A percentile compares a stretch with the other conserved stretches of the same genome.
Evolutionary conservation across 164 flowering plant genomes (phyloP).

Genomic region (Magnolia officinalis): DNA sequence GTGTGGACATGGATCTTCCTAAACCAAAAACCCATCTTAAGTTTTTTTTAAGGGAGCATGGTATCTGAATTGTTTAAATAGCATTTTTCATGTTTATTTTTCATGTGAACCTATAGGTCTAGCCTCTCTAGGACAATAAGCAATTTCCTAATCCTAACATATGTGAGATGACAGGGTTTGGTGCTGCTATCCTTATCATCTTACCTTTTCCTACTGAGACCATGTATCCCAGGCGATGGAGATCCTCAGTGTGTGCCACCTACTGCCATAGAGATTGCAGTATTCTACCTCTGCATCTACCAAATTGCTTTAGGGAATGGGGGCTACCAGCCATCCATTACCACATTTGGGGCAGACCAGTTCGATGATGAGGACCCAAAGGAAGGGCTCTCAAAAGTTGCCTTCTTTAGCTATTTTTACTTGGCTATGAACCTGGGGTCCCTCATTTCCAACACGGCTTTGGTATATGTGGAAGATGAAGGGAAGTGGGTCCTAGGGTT

Average conservation of each 20-base stretch:
- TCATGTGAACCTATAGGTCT: background rate
- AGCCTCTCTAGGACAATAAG: background rate
- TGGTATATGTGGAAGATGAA: constrained; percentile 74
- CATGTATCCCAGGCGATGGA: constrained; percentile 58
- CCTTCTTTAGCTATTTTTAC: constrained; percentile 94
- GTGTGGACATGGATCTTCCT: no score
- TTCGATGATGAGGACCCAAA: constrained; percentile 67
- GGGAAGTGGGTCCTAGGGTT: constrained; percentile 89
- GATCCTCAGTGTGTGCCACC: constrained; percentile 43
- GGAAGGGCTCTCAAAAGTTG: constrained; percentile 63
- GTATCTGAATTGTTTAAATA: background rate
- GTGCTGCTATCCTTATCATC: constrained; percentile 54
- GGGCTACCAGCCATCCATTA: constrained; percentile 87
- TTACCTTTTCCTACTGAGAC: constrained; percentile 59
- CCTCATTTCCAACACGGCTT: constrained; percentile 79
- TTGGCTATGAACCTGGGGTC: constrained; percentile 80
- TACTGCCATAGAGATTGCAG: constrained; percentile 39
- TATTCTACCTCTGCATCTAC: constrained; percentile 75
- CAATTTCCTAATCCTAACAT: background rate
- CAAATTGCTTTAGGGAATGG: constrained; percentile 81
- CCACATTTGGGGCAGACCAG: constrained; percentile 92
- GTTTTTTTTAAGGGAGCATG: no score
- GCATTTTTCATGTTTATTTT: background rate
- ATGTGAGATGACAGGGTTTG: constrained; percentile 55
- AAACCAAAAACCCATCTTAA: no score